Conservation (phyloP, 1,139 yeast genomes). For the Pneumocystis wakefieldiae region DNA sequence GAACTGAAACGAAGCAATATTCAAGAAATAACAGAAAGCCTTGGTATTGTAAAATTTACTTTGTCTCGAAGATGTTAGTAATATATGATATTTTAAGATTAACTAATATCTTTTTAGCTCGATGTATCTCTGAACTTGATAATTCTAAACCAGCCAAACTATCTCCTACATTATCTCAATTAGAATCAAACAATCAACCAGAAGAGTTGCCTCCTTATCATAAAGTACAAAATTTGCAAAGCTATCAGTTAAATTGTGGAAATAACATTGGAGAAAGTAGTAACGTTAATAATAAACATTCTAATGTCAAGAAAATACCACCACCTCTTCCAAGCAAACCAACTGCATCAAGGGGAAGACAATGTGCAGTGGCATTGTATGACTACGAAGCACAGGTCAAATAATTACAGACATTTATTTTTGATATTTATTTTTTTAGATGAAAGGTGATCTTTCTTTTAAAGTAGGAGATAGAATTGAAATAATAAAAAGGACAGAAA, state of each 20-base stretch:
- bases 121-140: conserved; percentile 5
- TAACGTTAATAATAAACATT: neutral
- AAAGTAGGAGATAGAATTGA: conserved; percentile 80
- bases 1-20: conserved; percentile 70
- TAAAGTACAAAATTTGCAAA: neutral
- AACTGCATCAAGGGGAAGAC: conserved; percentile 25
- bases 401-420: neutral
- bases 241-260: neutral
- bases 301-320: conserved; percentile 14
- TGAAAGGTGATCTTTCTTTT: conserved; percentile 77
- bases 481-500: conserved; percentile 64
- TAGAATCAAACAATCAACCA: conserved; percentile 15
- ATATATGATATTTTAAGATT: neutral
- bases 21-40: conserved; percentile 74
- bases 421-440: conserved; percentile 26
- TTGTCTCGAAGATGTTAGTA: conserved; percentile 41
- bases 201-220: conserved; percentile 18
- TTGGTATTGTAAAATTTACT: conserved; percentile 80
- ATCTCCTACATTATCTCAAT: conserved; percentile 13
- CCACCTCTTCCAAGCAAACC: conserved; percentile 30
- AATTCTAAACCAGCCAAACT: conserved; percentile 14
- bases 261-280: neutral
- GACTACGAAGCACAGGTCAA: conserved; percentile 54
- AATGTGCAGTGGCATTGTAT: conserved; percentile 59
- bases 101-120: neutral